Base-by-base conservation (phyloP, 768 basidiomycete species). In the Mycena latifolia region DNA sequence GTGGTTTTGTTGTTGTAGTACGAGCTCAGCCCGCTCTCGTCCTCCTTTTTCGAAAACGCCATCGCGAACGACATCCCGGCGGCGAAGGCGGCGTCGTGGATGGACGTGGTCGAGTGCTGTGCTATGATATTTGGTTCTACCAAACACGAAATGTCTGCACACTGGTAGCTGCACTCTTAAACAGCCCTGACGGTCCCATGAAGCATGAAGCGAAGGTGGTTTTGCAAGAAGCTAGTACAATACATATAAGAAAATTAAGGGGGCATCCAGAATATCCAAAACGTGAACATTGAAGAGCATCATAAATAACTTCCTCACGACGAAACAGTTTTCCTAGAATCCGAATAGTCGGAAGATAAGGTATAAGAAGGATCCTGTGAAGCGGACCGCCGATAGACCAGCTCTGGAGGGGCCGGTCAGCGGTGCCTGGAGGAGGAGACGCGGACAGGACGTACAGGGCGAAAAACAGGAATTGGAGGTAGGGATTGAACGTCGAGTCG, bases 1-100 rank as follows among this genome's bases (percentile, higher is more conserved):
- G 97, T 98, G 24, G 95, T 96, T 80, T 99, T 99, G 85, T 98
- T 97, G 82, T 95, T 95, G 78, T 94, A 93, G 79, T 93, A 96
- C 56, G 91, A 88, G 84, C 93, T 95, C 73, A 98, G 89, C 58
- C 94, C 92, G 78, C 87, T 90, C 83, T 98, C 96, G 75, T 98
- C 97, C 81, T 99, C 96, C 85, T 96, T 96, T 85, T 99, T 99
- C 71, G 92, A 94, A 80, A 93, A 91, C 71, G 90, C 86, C 88
- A 93, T 88, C 76, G 80, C 82, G 74, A 86, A 85, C 72, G 84
- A 82, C 85, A 86, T 86, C 69, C 41, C 62, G 65, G 60, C 62
- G 65, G 60, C 69, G 71, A 53, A 67, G 67, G 61, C 46, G 39
- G 29, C 37, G n/a, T n/a, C 22, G 25, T 17, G 22, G 4, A 52